A percentile compares a stretch with the other conserved stretches of the same genome.
These are phyloP conservation scores for Tribonema minus DNA, from an alignment of 108 stramenopile genomes.

Conservation along the genomic window DNA sequence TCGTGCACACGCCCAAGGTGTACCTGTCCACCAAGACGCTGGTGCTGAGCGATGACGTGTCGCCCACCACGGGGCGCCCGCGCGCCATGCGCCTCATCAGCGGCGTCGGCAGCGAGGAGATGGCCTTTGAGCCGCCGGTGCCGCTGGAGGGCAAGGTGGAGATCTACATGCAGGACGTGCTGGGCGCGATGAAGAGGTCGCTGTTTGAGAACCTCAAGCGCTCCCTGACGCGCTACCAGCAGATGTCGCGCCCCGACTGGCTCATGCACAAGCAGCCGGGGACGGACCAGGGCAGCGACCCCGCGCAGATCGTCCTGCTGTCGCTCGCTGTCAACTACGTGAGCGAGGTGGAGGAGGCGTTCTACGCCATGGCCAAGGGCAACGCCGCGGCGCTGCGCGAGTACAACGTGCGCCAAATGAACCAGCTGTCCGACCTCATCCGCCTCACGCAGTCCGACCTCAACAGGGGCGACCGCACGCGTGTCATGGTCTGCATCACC, in stretches of 20 bases:
- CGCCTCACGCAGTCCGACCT: constrained; percentile 66
- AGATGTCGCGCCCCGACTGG: constrained; percentile 67
- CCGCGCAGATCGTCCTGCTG: constrained; percentile 71
- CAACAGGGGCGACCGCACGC: constrained; percentile 65
- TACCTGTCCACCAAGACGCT: constrained; percentile 70
- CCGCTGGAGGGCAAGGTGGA: constrained; percentile 75
- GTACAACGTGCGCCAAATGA: constrained; percentile 61
- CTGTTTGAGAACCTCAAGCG: constrained; percentile 61
- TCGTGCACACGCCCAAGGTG: constrained; percentile 70
- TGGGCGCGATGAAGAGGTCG: constrained; percentile 58
- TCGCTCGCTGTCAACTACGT: constrained; percentile 68
- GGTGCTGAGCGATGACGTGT: constrained; percentile 35
- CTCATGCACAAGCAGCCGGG: constrained; percentile 57
- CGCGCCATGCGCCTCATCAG: constrained; percentile 61
- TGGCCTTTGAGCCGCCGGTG: constrained; percentile 65
- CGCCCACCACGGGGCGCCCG: constrained; percentile 44
- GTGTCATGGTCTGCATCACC: constrained; percentile 74
- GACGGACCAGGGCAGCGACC: constrained; percentile 59
- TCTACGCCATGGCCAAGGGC: constrained; percentile 49
- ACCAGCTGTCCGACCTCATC: constrained; percentile 70
- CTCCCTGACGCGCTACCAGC: constrained; percentile 58
- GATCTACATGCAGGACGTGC: constrained; percentile 68
- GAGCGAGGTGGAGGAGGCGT: constrained; percentile 63
- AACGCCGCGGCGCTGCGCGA: constrained; percentile 55
- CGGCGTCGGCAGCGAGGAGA: constrained; percentile 64